Base-by-base conservation (phyloP, 306 rosid genomes). In the Biancaea sappan region DNA sequence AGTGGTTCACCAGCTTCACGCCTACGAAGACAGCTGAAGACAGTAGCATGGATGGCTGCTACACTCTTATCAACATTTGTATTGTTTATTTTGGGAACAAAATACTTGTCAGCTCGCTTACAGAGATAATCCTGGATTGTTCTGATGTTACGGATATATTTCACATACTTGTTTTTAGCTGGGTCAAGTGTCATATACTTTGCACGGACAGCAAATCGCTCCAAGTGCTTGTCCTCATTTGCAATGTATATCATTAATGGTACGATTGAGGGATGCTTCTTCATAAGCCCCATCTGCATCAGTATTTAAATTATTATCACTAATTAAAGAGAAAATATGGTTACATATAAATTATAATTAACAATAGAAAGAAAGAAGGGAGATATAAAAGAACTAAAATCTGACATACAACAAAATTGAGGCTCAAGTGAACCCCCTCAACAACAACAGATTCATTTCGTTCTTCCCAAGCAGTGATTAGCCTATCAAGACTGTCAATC, bases 401-500 rank as follows among this genome's bases (percentile, higher is more conserved):
- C 44, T 52, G 56, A 71, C 83, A 32, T 76, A 91, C 97, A 84
- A 91, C 94, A 82, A 91, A 91, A 78, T 86, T 91, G 77, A 91
- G 91, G 84, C 94, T 91, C 82, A 91, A 79, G 84, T 91, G 97
- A 84, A 91, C 97, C 54, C 97, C 97, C 85, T 91, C 97, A 37
- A 91, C 92, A 64, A 91, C 87, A 18, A 91, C 97, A 5, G 97
- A 91, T 65, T 91, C 97, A 69, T 87, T 91, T 52, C 91, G 86
- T 57, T 88, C 92, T 86, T 91, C 97, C 94, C 97, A 91, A 5
- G 84, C 85, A 71, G 97, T 91, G 43, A 91, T 91, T 65, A 91
- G 79, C 52, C 94, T 88, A 83, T 91, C 97, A 62, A 91, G 97
- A 89, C 94, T 91, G 85, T 91, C 97, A 69, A 91, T 91, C 71